Evolutionary conservation across 306 rosid genomes (phyloP), one percentile per base, ranked within the genome.

Genomic region (Trifolium fragiferum): DNA sequence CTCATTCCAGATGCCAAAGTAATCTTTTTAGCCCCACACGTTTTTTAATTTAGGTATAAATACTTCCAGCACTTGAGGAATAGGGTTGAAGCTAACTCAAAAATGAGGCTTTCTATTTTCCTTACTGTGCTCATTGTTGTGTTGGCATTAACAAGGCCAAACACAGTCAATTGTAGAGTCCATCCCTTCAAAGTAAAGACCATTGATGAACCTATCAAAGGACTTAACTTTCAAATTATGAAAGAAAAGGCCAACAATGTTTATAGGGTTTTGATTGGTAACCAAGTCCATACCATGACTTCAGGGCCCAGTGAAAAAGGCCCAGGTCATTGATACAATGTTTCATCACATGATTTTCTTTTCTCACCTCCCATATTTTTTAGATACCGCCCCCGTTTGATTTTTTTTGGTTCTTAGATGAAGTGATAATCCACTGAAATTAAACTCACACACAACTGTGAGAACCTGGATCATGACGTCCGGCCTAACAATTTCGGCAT

Each of bases 231-330:
- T 65, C 10, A 0, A 1, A 51, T 60, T 6, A 30, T 63, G 41
- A 59, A 76, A 43, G 77, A 73, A 19, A 83, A 54, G 43, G 11
- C 3, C 53, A 23, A 18, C 11, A 3, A 63, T 15, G 59, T 18
- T 55, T 81, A 57, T 51, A 66, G 79, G 65, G 85, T 72, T 71
- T 77, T 82, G 67, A 72, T 59, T 10, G 59, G 79, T 7, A 70
- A 69, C 67, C 81, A 72, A 70, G 68, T 70, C 53, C 78, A 72
- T 65, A 81, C 92, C 7, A 54, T 92, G 90, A 78, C 92, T 55
- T 92, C 98, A 47, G 98, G 98, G 57, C 98, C 96, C 4, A 88
- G 98, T 75, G 79, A 78, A 70, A 92, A 82, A 85, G 98, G 98
- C 79, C 19, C 94, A 23, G 98, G 98, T 65, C 98, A 92, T 73